Base-by-base conservation (phyloP, 108 stramenopile species). In the Skeletonema tropicum region DNA sequence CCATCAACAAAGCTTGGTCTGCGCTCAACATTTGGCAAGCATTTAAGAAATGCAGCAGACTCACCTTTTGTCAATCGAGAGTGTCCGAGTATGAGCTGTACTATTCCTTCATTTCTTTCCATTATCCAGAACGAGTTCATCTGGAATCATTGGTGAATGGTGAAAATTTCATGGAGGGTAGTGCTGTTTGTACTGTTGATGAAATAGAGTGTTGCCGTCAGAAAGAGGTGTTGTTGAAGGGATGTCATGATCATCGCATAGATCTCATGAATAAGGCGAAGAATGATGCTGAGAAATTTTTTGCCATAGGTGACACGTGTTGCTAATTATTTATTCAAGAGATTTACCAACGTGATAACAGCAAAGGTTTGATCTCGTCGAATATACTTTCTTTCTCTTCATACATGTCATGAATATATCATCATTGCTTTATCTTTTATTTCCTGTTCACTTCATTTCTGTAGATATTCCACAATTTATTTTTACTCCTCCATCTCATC, bases 401-500 rank as follows among this genome's bases (percentile, higher is more conserved):
- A 45, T 45, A 45, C 12, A 45, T n/a, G 15, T n/a, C n/a, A 39
- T 12, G 10, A 39, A 9, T 45, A 45, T n/a, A n/a, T n/a, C n/a
- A n/a, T 45, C 11, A 45, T 15, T 5, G 6, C 57, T 25, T 57
- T 10, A 57, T 39, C 38, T 11, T 39, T 39, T 39, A 25, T 9
- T 10, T 57, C 55, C 55, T 57, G 6, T 21, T 21, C 4, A 57
- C 10, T 25, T 25, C 19, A 4, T 36, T 8, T 41, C 45, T 19
- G 9, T n/a, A 21, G 14, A 10, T 3, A 23, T 25, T n/a, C n/a
- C 15, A 38, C 4, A 39, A 21, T 42, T 30, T 2, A 2, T 57
- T 8, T 45, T 71, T 71, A 81, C 61, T 90, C 90, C 75, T 91
- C 91, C 86, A 89, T 90, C 63, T 75, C 86, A 49, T 94, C 93